Percentiles rank a stretch among this genome's conserved stretches.
phyloP scores from a whole-genome alignment of 306 rosid genomes.

The Prosopis cineraria region DNA sequence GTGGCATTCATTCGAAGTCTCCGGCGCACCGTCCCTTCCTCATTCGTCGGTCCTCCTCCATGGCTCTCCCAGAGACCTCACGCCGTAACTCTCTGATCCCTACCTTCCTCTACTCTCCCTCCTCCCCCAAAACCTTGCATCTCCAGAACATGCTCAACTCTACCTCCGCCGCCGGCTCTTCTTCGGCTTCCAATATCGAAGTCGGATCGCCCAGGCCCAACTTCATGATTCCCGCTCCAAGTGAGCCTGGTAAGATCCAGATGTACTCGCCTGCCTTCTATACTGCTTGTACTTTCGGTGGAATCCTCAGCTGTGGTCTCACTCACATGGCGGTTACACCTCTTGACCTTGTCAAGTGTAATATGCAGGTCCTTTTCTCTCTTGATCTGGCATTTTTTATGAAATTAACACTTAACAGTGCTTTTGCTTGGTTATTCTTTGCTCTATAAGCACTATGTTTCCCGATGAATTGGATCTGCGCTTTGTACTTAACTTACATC shows the following conservation, averaged over 20 bases:
- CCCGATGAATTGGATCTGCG: slow-evolving; percentile 36
- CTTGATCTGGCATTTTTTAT: slow-evolving; percentile 20
- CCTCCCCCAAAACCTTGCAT: slow-evolving; percentile 34
- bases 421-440: neutral
- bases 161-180: slow-evolving; percentile 9
- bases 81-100: slow-evolving; percentile 63
- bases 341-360: slow-evolving; percentile 93
- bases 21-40: neutral
- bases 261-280: slow-evolving; percentile 85
- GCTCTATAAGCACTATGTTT: neutral
- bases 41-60: slow-evolving; percentile 12
- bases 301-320: slow-evolving; percentile 81
- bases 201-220: slow-evolving; percentile 29
- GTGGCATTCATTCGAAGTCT: slow-evolving; percentile 24
- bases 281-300: slow-evolving; percentile 74
- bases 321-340: slow-evolving; percentile 91
- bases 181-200: slow-evolving; percentile 28
- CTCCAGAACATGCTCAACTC: slow-evolving; percentile 44
- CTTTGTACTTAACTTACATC: neutral
- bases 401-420: neutral
- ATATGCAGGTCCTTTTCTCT: slow-evolving; percentile 70
- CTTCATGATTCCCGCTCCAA: slow-evolving; percentile 61
- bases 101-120: slow-evolving; percentile 63
- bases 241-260: slow-evolving; percentile 59
- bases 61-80: slow-evolving; percentile 54